Conservation (phyloP, 1,139 yeast genomes). For the Debaryomyces psychrophilus region DNA sequence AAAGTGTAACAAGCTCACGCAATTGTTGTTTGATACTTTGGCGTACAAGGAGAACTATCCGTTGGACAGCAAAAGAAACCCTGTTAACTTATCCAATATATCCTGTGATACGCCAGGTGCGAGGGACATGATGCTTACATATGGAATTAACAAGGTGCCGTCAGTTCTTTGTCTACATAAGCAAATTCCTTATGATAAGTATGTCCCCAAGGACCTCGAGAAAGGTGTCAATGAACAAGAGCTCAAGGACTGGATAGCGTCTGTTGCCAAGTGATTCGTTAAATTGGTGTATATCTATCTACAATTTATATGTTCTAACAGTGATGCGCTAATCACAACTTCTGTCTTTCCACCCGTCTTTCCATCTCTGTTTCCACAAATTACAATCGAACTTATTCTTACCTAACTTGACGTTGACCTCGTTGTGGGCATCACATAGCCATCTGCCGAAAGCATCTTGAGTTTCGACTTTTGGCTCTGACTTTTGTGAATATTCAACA, state of each 20-base stretch:
- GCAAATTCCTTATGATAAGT: conserved; percentile 62
- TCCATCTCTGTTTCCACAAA: conserved; percentile 93
- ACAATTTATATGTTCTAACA: conserved; percentile 8
- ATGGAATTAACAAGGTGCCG: conserved; percentile 64
- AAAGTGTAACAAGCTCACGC: conserved; percentile 63
- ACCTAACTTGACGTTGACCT: conserved; percentile 80
- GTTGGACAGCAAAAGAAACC: conserved; percentile 25
- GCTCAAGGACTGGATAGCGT: conserved; percentile 57
- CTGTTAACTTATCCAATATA: conserved; percentile 67
- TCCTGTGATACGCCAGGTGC: conserved; percentile 70
- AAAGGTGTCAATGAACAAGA: conserved; percentile 54
- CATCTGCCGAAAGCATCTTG: conserved; percentile 86
- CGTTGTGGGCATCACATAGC: conserved; percentile 95
- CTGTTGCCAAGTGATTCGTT: conserved; percentile 6
- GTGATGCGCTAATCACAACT: conserved; percentile 27
- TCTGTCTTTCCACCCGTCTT: conserved; percentile 68
- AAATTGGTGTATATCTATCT: conserved; percentile 3
- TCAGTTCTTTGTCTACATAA: conserved; percentile 67
- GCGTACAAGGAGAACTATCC: conserved; percentile 55
- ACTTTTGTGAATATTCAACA: conserved; percentile 56
- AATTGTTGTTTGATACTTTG: conserved; percentile 58
- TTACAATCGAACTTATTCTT: conserved; percentile 85
- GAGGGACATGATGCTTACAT: conserved; percentile 58
- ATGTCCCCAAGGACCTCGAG: conserved; percentile 37
- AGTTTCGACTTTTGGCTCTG: conserved; percentile 67